phyloP scores from a whole-genome alignment of 163 green algal species.

The Chloromonas sp. region DNA sequence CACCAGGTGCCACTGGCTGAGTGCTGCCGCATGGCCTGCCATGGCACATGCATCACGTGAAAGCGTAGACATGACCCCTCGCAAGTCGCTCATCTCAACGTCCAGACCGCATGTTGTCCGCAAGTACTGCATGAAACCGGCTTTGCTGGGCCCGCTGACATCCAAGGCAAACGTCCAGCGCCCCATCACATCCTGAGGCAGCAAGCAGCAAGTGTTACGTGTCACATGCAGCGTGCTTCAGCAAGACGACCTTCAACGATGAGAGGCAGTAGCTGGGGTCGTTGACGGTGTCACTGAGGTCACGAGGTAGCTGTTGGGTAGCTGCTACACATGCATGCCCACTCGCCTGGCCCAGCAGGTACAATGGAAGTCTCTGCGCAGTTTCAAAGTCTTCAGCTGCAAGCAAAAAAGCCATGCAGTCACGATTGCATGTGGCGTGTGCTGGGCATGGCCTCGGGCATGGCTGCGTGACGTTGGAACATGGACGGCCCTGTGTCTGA shows the following conservation, averaged over 20 bases:
- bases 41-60: slow-evolving; percentile 53
- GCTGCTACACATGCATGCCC: no score
- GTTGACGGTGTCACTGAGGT: no score
- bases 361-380: neutral
- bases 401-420: neutral
- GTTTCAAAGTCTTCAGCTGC: neutral
- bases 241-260: no score
- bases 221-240: no score
- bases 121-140: slow-evolving; percentile 31
- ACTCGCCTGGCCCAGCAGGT: neutral
- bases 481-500: no score
- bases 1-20: slow-evolving; percentile 74
- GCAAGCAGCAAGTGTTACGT: no score
- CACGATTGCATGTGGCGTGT: no score
- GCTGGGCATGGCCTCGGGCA: no score
- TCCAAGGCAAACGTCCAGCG: slow-evolving; percentile 49
- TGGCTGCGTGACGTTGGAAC: no score
- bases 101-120: slow-evolving; percentile 27
- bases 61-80: slow-evolving; percentile 51
- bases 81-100: slow-evolving; percentile 47
- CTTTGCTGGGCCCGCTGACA: slow-evolving; percentile 16
- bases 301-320: no score
- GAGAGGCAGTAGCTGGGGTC: no score
- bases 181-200: neutral
- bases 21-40: slow-evolving; percentile 69